These are phyloP conservation scores for Podospora fimiseda DNA, from an alignment of 495 filamentous ascomycete genomes.

Conservation along the genomic window DNA sequence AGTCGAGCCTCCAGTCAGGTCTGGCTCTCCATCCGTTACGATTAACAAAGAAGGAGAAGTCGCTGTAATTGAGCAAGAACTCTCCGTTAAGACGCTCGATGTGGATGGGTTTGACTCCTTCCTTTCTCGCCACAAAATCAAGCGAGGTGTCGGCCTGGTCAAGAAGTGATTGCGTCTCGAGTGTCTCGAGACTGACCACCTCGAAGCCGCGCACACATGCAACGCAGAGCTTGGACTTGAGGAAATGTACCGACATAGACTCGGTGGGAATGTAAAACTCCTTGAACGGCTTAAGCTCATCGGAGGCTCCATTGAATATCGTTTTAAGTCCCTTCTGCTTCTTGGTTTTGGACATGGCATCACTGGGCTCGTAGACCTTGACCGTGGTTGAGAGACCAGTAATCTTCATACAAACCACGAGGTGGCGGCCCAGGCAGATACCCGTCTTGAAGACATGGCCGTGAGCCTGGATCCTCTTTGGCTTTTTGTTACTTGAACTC, in stretches of 20 bases:
- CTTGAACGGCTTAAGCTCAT: constrained; percentile 93
- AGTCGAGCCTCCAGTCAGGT: constrained; percentile 93
- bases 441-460: constrained; percentile 98
- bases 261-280: constrained; percentile 99
- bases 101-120: constrained; percentile 92
- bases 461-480: constrained; percentile 96
- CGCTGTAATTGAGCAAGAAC: constrained; percentile 95
- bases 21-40: constrained; percentile 94
- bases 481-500: constrained; percentile 58
- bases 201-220: constrained; percentile 94
- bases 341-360: constrained; percentile 77
- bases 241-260: constrained; percentile 92
- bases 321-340: constrained; percentile 89
- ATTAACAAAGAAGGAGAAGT: constrained; percentile 99
- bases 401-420: constrained; percentile 92
- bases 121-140: constrained; percentile 89
- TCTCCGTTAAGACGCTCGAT: constrained; percentile 95
- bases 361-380: constrained; percentile 96
- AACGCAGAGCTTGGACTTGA: constrained; percentile 93
- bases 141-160: constrained; percentile 98
- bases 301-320: constrained; percentile 90
- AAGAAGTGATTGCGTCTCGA: constrained; percentile 92
- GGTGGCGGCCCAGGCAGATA: constrained; percentile 86
- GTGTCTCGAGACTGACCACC: constrained; percentile 91
- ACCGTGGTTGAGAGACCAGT: constrained; percentile 86